These are phyloP conservation scores for Panaeolus papilionaceus DNA, from an alignment of 768 basidiomycete genomes.

Conservation along the genomic window DNA sequence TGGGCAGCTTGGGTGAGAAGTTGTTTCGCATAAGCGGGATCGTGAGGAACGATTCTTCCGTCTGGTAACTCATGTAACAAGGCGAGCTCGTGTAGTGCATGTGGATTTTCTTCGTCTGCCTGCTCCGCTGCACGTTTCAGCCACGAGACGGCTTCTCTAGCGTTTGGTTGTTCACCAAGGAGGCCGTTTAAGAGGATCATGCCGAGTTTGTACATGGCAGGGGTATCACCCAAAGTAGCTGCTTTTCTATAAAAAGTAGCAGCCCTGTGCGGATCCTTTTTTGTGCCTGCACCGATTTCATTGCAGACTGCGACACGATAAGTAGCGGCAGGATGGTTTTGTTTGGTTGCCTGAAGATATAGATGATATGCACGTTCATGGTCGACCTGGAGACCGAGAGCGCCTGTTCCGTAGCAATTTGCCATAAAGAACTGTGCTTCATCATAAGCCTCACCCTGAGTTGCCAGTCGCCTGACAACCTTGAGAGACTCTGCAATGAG, in stretches of 20 bases:
- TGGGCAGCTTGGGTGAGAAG: slow-evolving; percentile 92
- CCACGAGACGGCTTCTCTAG: slow-evolving; percentile 94
- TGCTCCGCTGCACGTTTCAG: slow-evolving; percentile 94
- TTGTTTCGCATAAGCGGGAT: slow-evolving; percentile 82
- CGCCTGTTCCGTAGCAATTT: slow-evolving; percentile 95
- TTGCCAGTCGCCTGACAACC: slow-evolving; percentile 90
- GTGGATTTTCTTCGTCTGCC: slow-evolving; percentile 98
- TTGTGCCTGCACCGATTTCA: slow-evolving; percentile 96
- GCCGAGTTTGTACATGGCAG: slow-evolving; percentile 99
- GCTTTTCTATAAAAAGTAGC: slow-evolving; percentile 97
- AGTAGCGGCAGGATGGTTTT: slow-evolving; percentile 93
- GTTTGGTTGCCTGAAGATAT: slow-evolving; percentile 96
- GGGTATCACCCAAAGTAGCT: slow-evolving; percentile 93
- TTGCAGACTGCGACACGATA: slow-evolving; percentile 99
- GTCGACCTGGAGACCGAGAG: slow-evolving; percentile 94
- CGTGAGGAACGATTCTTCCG: slow-evolving; percentile 73
- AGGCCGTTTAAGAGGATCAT: slow-evolving; percentile 91
- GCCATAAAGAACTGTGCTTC: slow-evolving; percentile 99
- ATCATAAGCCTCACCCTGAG: slow-evolving; percentile 89
- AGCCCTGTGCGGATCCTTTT: slow-evolving; percentile 85
- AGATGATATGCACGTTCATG: slow-evolving; percentile 98
- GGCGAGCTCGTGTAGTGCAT: slow-evolving; percentile 96
- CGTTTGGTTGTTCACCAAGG: slow-evolving; percentile 83
- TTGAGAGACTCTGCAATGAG: slow-evolving; percentile 91
- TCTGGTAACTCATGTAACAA: slow-evolving; percentile 78